Evolutionary conservation across 1,284 basidiomycete genomes (phyloP).

Genomic region (Pyrrhoderma lamaoense): DNA sequence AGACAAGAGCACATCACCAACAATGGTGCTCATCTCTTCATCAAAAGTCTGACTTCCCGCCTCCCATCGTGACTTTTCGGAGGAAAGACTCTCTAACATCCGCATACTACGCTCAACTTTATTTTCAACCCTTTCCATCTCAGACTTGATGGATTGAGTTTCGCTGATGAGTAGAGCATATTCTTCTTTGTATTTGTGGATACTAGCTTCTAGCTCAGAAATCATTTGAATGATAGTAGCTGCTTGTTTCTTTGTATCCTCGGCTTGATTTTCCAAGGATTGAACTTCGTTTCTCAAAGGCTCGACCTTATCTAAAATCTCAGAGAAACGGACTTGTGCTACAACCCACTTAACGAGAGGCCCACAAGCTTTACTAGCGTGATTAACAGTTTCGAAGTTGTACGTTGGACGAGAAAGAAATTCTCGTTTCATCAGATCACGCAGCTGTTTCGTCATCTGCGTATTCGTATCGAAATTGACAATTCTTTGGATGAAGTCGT

Average conservation of each 20-base stretch:
- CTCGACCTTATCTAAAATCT: slow-evolving; percentile 96
- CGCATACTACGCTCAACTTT: slow-evolving; percentile 98
- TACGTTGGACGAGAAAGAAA: slow-evolving; percentile 88
- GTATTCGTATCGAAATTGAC: slow-evolving; percentile 94
- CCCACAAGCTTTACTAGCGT: slow-evolving; percentile 95
- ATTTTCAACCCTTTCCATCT: slow-evolving; percentile 97
- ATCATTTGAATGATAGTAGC: slow-evolving; percentile 88
- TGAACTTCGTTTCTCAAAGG: slow-evolving; percentile 95
- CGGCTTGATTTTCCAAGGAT: slow-evolving; percentile 86
- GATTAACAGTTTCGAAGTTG: slow-evolving; percentile 94
- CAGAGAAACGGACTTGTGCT: slow-evolving; percentile 95
- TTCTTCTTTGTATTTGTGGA: slow-evolving; percentile 93
- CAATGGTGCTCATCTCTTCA: slow-evolving; percentile 97
- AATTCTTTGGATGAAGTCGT: slow-evolving; percentile 96
- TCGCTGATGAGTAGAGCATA: slow-evolving; percentile 97
- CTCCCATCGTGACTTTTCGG: slow-evolving; percentile 94
- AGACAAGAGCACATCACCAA: slow-evolving; percentile 93
- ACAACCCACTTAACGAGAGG: slow-evolving; percentile 98
- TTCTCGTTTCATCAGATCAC: slow-evolving; percentile 91
- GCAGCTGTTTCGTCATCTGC: slow-evolving; percentile 85
- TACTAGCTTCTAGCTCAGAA: slow-evolving; percentile 87
- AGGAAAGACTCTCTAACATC: slow-evolving; percentile 89
- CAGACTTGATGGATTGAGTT: slow-evolving; percentile 93
- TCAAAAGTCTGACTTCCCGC: slow-evolving; percentile 94
- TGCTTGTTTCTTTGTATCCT: slow-evolving; percentile 90